Evolutionary conservation across 805 yeast species (phyloP), one percentile per base, ranked within the genome.

Genomic region (Suhomyces kilbournensis): DNA sequence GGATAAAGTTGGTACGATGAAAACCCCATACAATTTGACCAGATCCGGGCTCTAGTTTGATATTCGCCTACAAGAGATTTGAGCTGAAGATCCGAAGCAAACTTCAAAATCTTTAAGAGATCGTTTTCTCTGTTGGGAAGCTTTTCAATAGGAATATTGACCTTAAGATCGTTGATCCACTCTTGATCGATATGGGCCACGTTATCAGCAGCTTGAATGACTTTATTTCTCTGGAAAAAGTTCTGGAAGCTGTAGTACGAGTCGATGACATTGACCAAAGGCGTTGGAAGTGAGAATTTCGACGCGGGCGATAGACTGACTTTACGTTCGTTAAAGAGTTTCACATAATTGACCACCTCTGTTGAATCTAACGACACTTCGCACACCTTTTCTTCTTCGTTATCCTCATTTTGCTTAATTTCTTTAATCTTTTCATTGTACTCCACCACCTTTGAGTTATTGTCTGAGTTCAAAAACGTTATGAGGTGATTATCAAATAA

Each of bases 241-340:
- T 53, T 30, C 19, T 60, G 57, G 42, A 78, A 69, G 1, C 61
- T 62, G 7, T 64, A 54, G 55, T 85, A 88, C 1, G 86, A 65
- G 12, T 71, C 72, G 45, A 90, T 71, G 0, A 86, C 83, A 55
- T 77, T 78, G 32, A 68, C 64, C 44, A 88, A 69, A 9, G 86
- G 74, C 49, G 78, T 76, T 0, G 99, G 99, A 3, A 82, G 70
- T 0, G 85, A 82, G 61, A 88, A 88, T 17, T 79, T 75, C 0
- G 92, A 92, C 49, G 91, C 82, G 0, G 99, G 97, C 1, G 98
- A 92, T 0, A 90, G 80, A 3, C 96, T 89, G 25, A 93, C 69
- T 3, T 83, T 71, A 54, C 90, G 71, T n/a, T 72, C 71, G 15
- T 74, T 65, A 48, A 84, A 73, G 15, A 70, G 57, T 38, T 62